phyloP scores from a whole-genome alignment of 345 rosid genomes.

The Citrus unshiu region DNA sequence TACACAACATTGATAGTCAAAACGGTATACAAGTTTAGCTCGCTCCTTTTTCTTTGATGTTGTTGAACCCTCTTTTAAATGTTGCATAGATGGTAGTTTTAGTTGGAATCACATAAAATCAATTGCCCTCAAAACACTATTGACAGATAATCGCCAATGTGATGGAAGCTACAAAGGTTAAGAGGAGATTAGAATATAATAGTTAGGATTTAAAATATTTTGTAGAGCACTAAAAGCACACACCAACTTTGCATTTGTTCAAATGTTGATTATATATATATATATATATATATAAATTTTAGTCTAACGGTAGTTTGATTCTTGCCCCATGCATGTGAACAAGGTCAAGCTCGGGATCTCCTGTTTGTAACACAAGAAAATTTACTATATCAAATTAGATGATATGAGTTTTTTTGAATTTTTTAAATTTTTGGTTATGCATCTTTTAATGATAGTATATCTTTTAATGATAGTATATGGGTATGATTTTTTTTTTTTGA shows the following conservation, averaged over 20 bases:
- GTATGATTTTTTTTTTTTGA: fast-evolving
- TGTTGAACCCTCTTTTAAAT: background rate
- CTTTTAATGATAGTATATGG: too few relatives aligned
- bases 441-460: too few relatives aligned
- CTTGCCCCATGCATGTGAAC: too few relatives aligned
- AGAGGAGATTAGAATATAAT: background rate
- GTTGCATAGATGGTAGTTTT: conserved; percentile 12
- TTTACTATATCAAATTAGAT: too few relatives aligned
- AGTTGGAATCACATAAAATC: background rate
- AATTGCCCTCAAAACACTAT: background rate
- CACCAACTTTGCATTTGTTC: background rate
- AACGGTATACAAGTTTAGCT: conserved; percentile 32
- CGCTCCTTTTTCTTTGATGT: background rate
- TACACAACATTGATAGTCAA: conserved; percentile 25
- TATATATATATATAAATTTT: background rate
- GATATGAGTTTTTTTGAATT: too few relatives aligned
- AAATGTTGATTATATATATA: background rate
- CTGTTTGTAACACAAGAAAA: too few relatives aligned
- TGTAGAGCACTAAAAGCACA: background rate
- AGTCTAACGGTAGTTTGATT: too few relatives aligned
- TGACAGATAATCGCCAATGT: background rate
- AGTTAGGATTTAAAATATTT: background rate
- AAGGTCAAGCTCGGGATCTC: too few relatives aligned
- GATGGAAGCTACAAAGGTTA: background rate
- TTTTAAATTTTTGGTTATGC: too few relatives aligned